A percentile compares a stretch with the other conserved stretches of the same genome.
Evolutionary conservation across 1,284 basidiomycete species (phyloP).

Genomic region (Psilocybe mexicana): DNA sequence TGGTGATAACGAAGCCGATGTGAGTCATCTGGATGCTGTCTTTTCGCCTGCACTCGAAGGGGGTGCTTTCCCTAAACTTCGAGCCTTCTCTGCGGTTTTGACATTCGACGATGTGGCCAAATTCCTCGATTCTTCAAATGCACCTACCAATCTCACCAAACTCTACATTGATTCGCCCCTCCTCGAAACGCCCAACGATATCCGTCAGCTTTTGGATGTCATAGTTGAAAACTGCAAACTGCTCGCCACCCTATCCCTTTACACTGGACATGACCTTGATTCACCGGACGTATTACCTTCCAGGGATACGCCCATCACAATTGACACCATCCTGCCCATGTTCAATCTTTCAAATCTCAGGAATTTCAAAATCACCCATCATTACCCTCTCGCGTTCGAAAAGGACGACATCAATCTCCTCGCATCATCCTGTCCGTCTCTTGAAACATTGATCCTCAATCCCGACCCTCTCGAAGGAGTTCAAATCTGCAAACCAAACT

Average conservation of each 20-base stretch:
- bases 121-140: conserved; percentile 46
- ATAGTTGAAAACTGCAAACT: conserved; percentile 48
- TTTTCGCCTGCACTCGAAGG: conserved; percentile 45
- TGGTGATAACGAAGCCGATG: conserved; percentile 40
- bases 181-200: conserved; percentile 38
- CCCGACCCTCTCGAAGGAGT: conserved; percentile 42
- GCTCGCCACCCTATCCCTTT: conserved; percentile 45
- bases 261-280: conserved; percentile 27
- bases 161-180: conserved; percentile 52
- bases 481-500: conserved; percentile 33
- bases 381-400: conserved; percentile 47
- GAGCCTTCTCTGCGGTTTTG: conserved; percentile 50
- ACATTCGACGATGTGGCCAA: conserved; percentile 42
- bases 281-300: not conserved
- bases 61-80: conserved; percentile 55
- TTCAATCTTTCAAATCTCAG: conserved; percentile 46
- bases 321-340: conserved; percentile 50
- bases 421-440: conserved; percentile 47
- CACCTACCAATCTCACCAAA: conserved; percentile 48
- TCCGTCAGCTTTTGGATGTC: conserved; percentile 44
- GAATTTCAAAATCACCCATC: conserved; percentile 53
- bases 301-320: conserved; percentile 33
- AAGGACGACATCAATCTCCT: conserved; percentile 50
- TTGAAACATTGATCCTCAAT: conserved; percentile 51
- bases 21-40: conserved; percentile 40